Evolutionary conservation across 805 yeast genomes (phyloP).

Genomic region (Saccharomyces mikatae): DNA sequence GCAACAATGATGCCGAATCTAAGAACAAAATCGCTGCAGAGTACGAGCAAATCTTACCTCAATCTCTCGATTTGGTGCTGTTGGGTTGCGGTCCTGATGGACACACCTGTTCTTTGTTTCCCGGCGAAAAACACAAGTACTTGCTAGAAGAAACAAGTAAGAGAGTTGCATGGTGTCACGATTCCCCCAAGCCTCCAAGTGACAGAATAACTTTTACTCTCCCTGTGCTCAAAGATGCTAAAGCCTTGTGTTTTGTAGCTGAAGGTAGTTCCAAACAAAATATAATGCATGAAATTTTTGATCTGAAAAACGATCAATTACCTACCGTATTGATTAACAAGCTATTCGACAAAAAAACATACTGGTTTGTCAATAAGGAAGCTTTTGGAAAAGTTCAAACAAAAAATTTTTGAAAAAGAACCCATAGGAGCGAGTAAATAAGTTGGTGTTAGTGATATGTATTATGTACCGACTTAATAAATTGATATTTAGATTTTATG

Average conservation of each 20-base stretch:
- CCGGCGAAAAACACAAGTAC: conserved; percentile 54
- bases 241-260: conserved; percentile 68
- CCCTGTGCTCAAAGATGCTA: conserved; percentile 51
- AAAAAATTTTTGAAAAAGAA: background rate
- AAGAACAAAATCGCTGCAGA: conserved; percentile 50
- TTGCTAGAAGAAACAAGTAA: conserved; percentile 41
- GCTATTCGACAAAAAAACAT: conserved; percentile 43
- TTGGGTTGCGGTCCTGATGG: conserved; percentile 96
- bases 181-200: conserved; percentile 92
- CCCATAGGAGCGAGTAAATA: background rate
- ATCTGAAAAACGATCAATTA: conserved; percentile 37
- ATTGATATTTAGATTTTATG: background rate
- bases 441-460: background rate
- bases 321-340: conserved; percentile 75
- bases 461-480: background rate
- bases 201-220: conserved; percentile 85
- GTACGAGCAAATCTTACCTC: conserved; percentile 54
- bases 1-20: conserved; percentile 45
- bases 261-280: conserved; percentile 81
- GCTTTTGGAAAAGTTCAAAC: conserved; percentile 43
- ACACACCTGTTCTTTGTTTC: conserved; percentile 89
- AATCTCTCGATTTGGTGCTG: conserved; percentile 51
- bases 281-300: conserved; percentile 63
- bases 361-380: conserved; percentile 79
- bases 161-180: conserved; percentile 56